Percentiles rank a stretch among this genome's conserved stretches.
Evolutionary conservation across 805 yeast genomes (phyloP).

Genomic region (Barnettozyma populi): DNA sequence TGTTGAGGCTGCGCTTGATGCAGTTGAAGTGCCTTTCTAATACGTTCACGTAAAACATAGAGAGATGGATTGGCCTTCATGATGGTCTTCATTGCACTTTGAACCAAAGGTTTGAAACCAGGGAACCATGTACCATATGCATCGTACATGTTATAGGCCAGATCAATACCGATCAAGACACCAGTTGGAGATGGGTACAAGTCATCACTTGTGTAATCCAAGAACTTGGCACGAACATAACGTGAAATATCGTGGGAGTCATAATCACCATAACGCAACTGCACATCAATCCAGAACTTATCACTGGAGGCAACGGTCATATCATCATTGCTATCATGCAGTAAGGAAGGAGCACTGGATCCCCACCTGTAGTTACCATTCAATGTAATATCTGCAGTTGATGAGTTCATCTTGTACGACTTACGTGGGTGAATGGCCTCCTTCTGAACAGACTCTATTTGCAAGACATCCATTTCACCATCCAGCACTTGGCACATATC

Average conservation of each 20-base stretch:
- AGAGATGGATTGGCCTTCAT: slow-evolving; percentile 95
- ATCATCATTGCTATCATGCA: slow-evolving; percentile 65
- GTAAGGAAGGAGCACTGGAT: slow-evolving; percentile 72
- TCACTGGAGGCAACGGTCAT: slow-evolving; percentile 50
- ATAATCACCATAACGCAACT: slow-evolving; percentile 91
- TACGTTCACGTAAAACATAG: slow-evolving; percentile 85
- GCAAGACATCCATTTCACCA: slow-evolving; percentile 75
- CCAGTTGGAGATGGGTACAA: slow-evolving; percentile 94
- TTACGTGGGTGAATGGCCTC: slow-evolving; percentile 95
- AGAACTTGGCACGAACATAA: slow-evolving; percentile 85
- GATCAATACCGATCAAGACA: slow-evolving; percentile 80
- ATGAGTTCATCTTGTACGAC: slow-evolving; percentile 94
- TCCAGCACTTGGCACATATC: slow-evolving; percentile 92
- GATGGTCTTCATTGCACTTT: slow-evolving; percentile 86
- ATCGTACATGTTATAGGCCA: slow-evolving; percentile 94
- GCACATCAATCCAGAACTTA: slow-evolving; percentile 94
- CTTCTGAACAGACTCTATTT: slow-evolving; percentile 81
- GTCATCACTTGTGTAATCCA: slow-evolving; percentile 89
- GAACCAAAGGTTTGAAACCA: slow-evolving; percentile 84
- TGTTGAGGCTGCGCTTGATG: slow-evolving; percentile 93
- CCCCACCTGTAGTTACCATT: slow-evolving; percentile 77
- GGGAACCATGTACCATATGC: slow-evolving; percentile 98
- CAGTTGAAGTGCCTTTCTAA: slow-evolving; percentile 88
- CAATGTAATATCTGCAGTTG: slow-evolving; percentile 85
- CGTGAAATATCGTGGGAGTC: slow-evolving; percentile 96